Base-by-base conservation (phyloP, 768 basidiomycete genomes). In the Naganishia friedmannii region DNA sequence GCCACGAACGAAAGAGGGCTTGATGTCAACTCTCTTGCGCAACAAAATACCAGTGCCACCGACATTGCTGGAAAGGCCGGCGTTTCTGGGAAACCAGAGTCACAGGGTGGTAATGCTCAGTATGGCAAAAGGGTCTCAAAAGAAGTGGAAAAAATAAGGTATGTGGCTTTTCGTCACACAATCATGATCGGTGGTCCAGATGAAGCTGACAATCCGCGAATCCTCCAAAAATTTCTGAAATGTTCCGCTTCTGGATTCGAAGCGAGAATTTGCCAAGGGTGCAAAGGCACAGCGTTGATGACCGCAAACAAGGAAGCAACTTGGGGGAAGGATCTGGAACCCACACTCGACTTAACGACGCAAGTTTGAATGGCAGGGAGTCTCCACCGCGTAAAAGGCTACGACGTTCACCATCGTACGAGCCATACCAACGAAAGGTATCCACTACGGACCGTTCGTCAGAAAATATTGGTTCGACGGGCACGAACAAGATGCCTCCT, bases 341-440 rank as follows among this genome's bases (percentile, higher is more conserved):
- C 31, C 60, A 42, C 42, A 26, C 42, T 15, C 60, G 23, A 29
- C 26, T 12, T 2, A 34, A 45, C 7, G 15, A 37, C n/a, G 57
- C 32, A 7, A 31, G n/a, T 23, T n/a, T 51, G 34, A 26, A 63
- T 19, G 39, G 23, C 10, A 23, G 34, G 3, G 39, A 28, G 29
- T 51, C 48, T 51, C 60, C 60, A 13, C 60, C 60, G 3, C 60
- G 60, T n/a, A 63, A 63, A 42, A 42, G 42, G 42, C 8, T 28
- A 63, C 60, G 60, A 12, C 60, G 60, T n/a, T 63, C 60, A 10
- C 60, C 60, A 15, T 63, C 60, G 23, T 63, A 63, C 60, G 60
- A 63, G 39, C 60, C 60, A 23, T 45, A 63, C 17, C 48, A 23
- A 51, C 48, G 21, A 3, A n/a, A 12, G 48, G 48, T n/a, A 23